These are phyloP conservation scores for Mallotus nudiflorus DNA, from an alignment of 345 rosid species.

Conservation along the genomic window DNA sequence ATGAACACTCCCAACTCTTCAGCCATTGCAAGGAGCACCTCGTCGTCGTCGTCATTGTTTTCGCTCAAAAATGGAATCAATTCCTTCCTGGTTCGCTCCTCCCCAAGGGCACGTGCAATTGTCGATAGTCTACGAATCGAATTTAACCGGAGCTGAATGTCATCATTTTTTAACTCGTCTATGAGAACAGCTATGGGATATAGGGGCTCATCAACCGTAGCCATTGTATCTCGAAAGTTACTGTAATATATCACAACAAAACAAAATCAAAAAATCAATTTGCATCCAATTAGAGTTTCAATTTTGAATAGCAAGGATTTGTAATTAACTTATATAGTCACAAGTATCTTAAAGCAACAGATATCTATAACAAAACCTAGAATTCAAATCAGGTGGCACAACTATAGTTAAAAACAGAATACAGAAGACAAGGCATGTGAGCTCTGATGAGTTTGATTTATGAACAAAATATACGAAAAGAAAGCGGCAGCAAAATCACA, in stretches of 20 bases:
- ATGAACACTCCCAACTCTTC: slow-evolving; percentile 92
- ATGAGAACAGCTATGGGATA: slow-evolving; percentile 90
- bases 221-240: slow-evolving; percentile 39
- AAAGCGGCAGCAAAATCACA: too few relatives aligned
- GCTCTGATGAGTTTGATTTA: too few relatives aligned
- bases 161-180: slow-evolving; percentile 92
- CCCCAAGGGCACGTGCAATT: slow-evolving; percentile 95
- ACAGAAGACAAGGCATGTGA: neutral
- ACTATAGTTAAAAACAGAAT: neutral
- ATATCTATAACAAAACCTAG: slow-evolving; percentile 30
- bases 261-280: neutral
- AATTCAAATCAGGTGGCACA: slow-evolving; percentile 16
- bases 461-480: too few relatives aligned
- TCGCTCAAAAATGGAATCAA: slow-evolving; percentile 84
- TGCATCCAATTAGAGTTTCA: too few relatives aligned
- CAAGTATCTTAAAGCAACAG: neutral
- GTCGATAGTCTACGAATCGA: slow-evolving; percentile 90
- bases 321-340: neutral
- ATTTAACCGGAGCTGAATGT: slow-evolving; percentile 86
- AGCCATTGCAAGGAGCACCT: slow-evolving; percentile 94
- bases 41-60: slow-evolving; percentile 95
- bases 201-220: slow-evolving; percentile 80
- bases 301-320: neutral
- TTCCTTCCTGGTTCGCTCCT: slow-evolving; percentile 90
- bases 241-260: neutral